Conservation (phyloP, 2,329 filamentous ascomycete species). For the Cordyceps farinosa region DNA sequence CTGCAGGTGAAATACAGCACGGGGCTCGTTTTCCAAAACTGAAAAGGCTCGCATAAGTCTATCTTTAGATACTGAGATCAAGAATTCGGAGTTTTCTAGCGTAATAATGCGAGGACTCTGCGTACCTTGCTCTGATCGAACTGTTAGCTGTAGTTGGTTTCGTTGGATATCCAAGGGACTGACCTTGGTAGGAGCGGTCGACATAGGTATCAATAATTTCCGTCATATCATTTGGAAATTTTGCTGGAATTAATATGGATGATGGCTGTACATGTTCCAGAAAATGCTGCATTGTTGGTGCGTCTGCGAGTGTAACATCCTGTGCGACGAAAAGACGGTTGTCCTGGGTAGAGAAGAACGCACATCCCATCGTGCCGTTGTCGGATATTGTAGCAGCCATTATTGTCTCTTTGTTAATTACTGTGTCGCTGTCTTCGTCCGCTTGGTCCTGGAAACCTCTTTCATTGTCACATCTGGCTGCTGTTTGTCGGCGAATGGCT, state of each 20-base stretch:
- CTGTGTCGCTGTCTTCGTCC: slow-evolving; percentile 30
- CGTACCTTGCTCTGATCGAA: neutral
- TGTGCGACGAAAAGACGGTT: slow-evolving; percentile 72
- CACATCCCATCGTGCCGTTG: slow-evolving; percentile 72
- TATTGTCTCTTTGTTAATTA: slow-evolving; percentile 56
- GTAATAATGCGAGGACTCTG: neutral
- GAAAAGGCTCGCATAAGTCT: neutral
- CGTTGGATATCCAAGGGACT: neutral
- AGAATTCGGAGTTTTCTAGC: slow-evolving; percentile 3
- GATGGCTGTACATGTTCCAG: slow-evolving; percentile 54
- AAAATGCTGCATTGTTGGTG: slow-evolving; percentile 64
- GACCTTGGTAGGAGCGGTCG: slow-evolving; percentile 19
- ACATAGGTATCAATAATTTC: slow-evolving; percentile 27
- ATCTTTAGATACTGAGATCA: neutral
- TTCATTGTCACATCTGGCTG: neutral
- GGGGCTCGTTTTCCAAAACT: neutral
- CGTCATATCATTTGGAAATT: slow-evolving; percentile 40
- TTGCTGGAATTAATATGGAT: slow-evolving; percentile 49
- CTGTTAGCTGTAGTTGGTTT: neutral
- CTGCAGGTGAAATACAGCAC: neutral
- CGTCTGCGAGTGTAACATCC: slow-evolving; percentile 66
- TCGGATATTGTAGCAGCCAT: slow-evolving; percentile 76
- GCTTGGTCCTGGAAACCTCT: neutral
- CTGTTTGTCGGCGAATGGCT: neutral
- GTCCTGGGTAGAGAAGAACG: slow-evolving; percentile 71